Evolutionary conservation across 176 grass and related monocot genomes (phyloP), one percentile per base, ranked within the genome.

Genomic region (Carex scoparia): DNA sequence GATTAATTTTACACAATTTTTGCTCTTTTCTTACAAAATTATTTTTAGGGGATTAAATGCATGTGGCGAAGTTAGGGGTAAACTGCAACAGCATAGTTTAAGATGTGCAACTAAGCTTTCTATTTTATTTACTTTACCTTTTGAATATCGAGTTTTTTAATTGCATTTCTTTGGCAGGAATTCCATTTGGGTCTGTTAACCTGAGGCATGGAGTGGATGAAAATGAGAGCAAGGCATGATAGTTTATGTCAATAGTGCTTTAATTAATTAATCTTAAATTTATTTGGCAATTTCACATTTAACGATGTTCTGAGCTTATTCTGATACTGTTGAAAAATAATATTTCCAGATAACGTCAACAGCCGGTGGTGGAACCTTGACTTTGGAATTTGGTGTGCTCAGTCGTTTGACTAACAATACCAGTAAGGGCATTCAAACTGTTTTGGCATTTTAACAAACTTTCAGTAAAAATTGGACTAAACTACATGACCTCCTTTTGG

Each of bases 171-270:
- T 79, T 82, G 28, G 11, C 86, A 98, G 95, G 92, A 84, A 98
- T 98, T 71, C 95, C 95, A 72, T 98, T 94, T 94, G 95, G 95
- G 84, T 98, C 95, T 80, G 92, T 98, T 56, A 98, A 98, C 91
- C 89, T 98, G 73, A 56, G 87, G 82, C 86, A 90, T 84, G 95
- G 95, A 80, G 89, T 98, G 3, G 92, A 98, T 86, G 89, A 98
- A 91, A 86, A 94, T 90, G 92, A 94, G 91, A 98, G 95, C 95
- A 93, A 98, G 95, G 95, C 63, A 93, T 88, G 86, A 67, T 90
- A 59, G 79, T 86, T 89, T 81, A 73, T 87, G 7, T 53, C 28
- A 53, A 73, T 27, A 53, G 9, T 75, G n/a, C 42, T 33, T 27
- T 77, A 77, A 16, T 88, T 72, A 18, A 23, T 65, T 4, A 54